Conservation (phyloP, 2,329 filamentous ascomycete species). For the Trichophyton verrucosum region DNA sequence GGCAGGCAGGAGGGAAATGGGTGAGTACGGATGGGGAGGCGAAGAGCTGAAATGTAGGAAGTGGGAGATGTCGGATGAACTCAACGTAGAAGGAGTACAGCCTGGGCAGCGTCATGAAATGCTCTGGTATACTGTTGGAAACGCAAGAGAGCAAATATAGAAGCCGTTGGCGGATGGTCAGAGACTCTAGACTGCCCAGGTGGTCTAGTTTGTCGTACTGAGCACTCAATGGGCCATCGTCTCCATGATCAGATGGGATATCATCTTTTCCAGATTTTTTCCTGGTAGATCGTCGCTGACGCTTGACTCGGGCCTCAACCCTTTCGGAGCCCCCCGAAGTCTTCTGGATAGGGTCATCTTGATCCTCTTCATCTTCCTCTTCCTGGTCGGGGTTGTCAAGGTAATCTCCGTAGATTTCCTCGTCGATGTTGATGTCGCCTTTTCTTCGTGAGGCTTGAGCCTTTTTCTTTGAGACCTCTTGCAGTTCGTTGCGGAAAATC, state of each 20-base stretch:
- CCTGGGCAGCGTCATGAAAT: conserved; percentile 28
- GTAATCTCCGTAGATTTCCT: conserved; percentile 37
- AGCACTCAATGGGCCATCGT: conserved; percentile 1
- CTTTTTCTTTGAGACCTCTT: conserved; percentile 19
- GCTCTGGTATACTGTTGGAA: conserved; percentile 23
- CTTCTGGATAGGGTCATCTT: conserved; percentile 6
- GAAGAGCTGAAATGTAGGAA: conserved; percentile 36
- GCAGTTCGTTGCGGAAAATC: conserved; percentile 36
- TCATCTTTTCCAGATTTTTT: conserved; percentile 11
- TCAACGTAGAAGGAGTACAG: conserved; percentile 35
- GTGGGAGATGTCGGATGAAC: conserved; percentile 34
- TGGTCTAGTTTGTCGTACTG: conserved; percentile 16
- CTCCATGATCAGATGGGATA: conserved; percentile 3
- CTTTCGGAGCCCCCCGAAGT: background rate
- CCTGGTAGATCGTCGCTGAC: conserved; percentile 17
- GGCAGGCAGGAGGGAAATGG: conserved; percentile 27
- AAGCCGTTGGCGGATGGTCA: conserved; percentile 36
- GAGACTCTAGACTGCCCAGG: conserved; percentile 29
- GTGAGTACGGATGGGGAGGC: conserved; percentile 35
- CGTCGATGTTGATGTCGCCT: conserved; percentile 34
- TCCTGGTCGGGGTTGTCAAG: conserved; percentile 27
- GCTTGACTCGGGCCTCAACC: conserved; percentile 20
- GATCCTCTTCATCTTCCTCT: conserved; percentile 16
- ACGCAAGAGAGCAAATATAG: conserved; percentile 32
- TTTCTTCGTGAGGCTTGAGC: conserved; percentile 24